Evolutionary conservation across 495 filamentous ascomycete genomes (phyloP).

Genomic region (Penicillium waksmanii): DNA sequence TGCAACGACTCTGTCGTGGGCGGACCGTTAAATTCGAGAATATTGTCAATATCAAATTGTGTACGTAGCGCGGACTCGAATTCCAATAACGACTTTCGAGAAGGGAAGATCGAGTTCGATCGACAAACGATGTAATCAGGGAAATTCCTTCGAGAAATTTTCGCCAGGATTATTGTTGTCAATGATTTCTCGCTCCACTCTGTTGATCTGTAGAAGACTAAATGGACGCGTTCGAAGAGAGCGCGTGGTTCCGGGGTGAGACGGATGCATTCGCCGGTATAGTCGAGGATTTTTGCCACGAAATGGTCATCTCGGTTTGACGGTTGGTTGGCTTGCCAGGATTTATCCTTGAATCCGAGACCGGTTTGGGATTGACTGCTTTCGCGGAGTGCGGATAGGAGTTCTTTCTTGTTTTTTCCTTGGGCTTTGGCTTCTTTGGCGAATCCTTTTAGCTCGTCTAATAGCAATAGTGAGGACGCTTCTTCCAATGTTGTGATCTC

Average conservation of each 20-base stretch:
- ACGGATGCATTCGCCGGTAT: slow-evolving; percentile 81
- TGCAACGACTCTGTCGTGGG: slow-evolving; percentile 66
- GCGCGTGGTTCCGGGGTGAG: slow-evolving; percentile 74
- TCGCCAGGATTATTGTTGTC: slow-evolving; percentile 91
- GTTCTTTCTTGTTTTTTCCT: slow-evolving; percentile 86
- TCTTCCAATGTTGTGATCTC: slow-evolving; percentile 82
- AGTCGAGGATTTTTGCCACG: slow-evolving; percentile 74
- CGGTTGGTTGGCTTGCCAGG: slow-evolving; percentile 40
- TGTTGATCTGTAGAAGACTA: slow-evolving; percentile 94
- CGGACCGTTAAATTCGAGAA: slow-evolving; percentile 84
- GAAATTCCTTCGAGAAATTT: slow-evolving; percentile 84
- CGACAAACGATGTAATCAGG: slow-evolving; percentile 89
- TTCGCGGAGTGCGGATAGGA: slow-evolving; percentile 70
- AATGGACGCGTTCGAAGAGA: slow-evolving; percentile 90
- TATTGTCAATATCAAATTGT: slow-evolving; percentile 79
- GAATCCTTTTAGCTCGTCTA: slow-evolving; percentile 84
- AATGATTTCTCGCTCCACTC: slow-evolving; percentile 98
- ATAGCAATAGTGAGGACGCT: slow-evolving; percentile 74
- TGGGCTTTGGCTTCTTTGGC: slow-evolving; percentile 86
- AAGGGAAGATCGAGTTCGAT: slow-evolving; percentile 84
- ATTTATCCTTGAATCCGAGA: slow-evolving; percentile 63
- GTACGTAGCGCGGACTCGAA: slow-evolving; percentile 86
- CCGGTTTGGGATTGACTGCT: slow-evolving; percentile 74
- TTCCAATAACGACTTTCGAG: slow-evolving; percentile 74
- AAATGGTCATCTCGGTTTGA: slow-evolving; percentile 63